Evolutionary conservation across 2,329 filamentous ascomycete genomes (phyloP).

Genomic region (Annulohypoxylon truncatum): DNA sequence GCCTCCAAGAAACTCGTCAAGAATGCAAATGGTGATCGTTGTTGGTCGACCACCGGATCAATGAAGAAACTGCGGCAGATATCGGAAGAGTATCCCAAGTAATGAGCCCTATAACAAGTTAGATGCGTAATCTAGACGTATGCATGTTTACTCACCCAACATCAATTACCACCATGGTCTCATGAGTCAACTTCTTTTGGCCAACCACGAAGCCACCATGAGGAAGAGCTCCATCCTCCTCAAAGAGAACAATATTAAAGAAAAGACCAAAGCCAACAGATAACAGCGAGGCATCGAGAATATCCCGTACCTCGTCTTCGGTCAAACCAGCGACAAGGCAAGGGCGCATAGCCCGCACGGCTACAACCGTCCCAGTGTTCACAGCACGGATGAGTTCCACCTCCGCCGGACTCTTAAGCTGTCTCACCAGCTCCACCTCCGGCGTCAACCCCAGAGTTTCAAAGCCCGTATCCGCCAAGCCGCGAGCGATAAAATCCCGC

Average conservation of each 20-base stretch:
- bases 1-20: background rate
- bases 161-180: constrained; percentile 71
- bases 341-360: constrained; percentile 66
- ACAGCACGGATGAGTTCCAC: constrained; percentile 69
- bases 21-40: background rate
- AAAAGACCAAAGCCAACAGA: constrained; percentile 67
- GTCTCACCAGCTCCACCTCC: constrained; percentile 67
- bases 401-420: constrained; percentile 67
- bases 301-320: constrained; percentile 66
- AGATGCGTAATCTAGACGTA: constrained; percentile 15
- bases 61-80: constrained; percentile 72
- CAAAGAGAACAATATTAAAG: constrained; percentile 74
- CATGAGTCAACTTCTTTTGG: constrained; percentile 61
- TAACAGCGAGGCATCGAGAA: constrained; percentile 66
- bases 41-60: constrained; percentile 42
- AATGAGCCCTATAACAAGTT: constrained; percentile 58
- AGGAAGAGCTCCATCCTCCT: constrained; percentile 64
- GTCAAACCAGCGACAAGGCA: constrained; percentile 68
- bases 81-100: constrained; percentile 72
- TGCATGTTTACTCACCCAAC: constrained; percentile 56
- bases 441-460: constrained; percentile 65
- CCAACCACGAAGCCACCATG: constrained; percentile 66
- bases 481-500: constrained; percentile 70
- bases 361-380: constrained; percentile 72
- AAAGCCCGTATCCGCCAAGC: constrained; percentile 65